Base-by-base conservation (phyloP, 805 yeast species). In the Candida dajiaensis region DNA sequence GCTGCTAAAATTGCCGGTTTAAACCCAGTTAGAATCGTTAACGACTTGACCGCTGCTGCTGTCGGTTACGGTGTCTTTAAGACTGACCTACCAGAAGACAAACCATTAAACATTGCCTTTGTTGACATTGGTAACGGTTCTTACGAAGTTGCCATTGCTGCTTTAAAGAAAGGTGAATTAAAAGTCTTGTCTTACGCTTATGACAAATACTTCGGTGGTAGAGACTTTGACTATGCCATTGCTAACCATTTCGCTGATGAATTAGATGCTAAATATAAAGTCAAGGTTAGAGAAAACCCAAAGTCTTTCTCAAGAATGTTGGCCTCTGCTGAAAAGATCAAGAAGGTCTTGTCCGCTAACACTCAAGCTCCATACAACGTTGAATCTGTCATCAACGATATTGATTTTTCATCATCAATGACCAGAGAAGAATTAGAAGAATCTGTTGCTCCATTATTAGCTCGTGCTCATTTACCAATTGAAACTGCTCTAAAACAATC, bases 61-160 rank as follows among this genome's bases (percentile, higher is more conserved):
- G 96, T 94, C 55, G 95, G 97, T 60, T 95, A 94, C 75, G 99
- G 99, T 77, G 97, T 94, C 51, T 94, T 94, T 85, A 90, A 94
- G 80, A 79, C 86, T 56, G 97, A 92, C 65, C 78, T 94, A 62
- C 97, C 98, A 62, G 98, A 89, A 70, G 96, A 88, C 61, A 85
- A 84, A 69, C 84, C 90, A 64, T 83, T 85, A 74, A 85, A 79
- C 63, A 85, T 94, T 59, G 97, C 95, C 43, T 87, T 94, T 62
- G 83, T 94, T 50, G 99, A 94, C 70, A 87, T 95, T 69, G 99
- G 99, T 60, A 96, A 94, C 77, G 89, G 98, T 39, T 81, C 96
- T 43, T 92, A 81, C 77, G 87, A 94, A 55, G 95, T 95, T 56
- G 73, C 94, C 53, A 76, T 94, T 61, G 95, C 87, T 49, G 83